Percentiles rank a stretch among this genome's conserved stretches.
Conservation (phyloP, 2,329 filamentous ascomycete genomes). For the Apiospora kogelbergensis region DNA sequence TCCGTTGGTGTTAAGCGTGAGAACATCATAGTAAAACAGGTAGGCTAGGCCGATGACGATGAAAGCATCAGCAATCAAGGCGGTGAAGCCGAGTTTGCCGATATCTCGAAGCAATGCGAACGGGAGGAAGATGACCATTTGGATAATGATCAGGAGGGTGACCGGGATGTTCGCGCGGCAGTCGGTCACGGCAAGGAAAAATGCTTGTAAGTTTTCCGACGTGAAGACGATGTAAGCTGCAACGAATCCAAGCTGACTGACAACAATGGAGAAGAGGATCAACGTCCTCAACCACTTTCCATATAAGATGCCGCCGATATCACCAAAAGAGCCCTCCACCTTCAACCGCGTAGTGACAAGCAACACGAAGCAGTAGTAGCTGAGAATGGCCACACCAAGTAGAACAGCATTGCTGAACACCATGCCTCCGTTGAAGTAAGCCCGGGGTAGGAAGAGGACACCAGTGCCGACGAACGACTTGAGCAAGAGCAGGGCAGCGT, state of each 20-base stretch:
- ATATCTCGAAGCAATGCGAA: constrained; percentile 95
- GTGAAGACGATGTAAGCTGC: constrained; percentile 97
- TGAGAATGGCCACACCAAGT: constrained; percentile 79
- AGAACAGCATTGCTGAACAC: constrained; percentile 91
- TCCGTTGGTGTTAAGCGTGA: constrained; percentile 75
- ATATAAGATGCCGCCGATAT: constrained; percentile 90
- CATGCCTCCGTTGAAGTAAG: constrained; percentile 96
- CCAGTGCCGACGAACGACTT: constrained; percentile 98
- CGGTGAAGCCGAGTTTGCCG: constrained; percentile 94
- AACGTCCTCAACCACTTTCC: constrained; percentile 85
- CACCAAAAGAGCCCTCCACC: constrained; percentile 93
- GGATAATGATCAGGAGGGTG: constrained; percentile 87
- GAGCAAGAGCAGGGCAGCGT: constrained; percentile 80
- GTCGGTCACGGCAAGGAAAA: constrained; percentile 86
- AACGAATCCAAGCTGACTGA: constrained; percentile 94
- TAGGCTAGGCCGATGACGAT: constrained; percentile 91
- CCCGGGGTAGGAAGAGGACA: constrained; percentile 87
- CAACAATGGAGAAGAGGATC: constrained; percentile 88
- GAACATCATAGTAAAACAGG: constrained; percentile 91
- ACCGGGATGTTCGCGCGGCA: constrained; percentile 85
- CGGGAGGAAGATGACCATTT: constrained; percentile 92
- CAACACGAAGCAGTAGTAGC: constrained; percentile 97
- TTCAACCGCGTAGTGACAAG: constrained; percentile 83
- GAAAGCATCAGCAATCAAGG: constrained; percentile 89
- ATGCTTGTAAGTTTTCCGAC: constrained; percentile 91